Evolutionary conservation across 1,284 basidiomycete genomes (phyloP).

Genomic region (Malassezia yamatoensis): DNA sequence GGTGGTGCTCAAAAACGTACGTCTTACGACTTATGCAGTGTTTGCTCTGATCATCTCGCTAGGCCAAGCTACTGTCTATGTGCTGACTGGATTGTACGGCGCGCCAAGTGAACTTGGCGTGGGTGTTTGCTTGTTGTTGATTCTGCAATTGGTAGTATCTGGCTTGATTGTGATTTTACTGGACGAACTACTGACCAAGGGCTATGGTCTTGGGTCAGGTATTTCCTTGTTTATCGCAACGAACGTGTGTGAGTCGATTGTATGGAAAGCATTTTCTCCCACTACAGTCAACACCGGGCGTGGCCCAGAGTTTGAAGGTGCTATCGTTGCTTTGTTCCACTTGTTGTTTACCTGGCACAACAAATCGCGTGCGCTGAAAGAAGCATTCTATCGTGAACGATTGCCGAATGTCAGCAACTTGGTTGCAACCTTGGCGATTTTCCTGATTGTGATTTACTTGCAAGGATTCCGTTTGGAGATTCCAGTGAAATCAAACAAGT

Average conservation of each 20-base stretch:
- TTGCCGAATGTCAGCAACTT: slow-evolving; percentile 98
- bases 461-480: slow-evolving; percentile 99
- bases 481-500: slow-evolving; percentile 90
- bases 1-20: slow-evolving; percentile 91
- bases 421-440: slow-evolving; percentile 79
- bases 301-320: slow-evolving; percentile 95
- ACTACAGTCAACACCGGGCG: slow-evolving; percentile 96
- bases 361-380: slow-evolving; percentile 89
- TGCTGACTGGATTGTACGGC: slow-evolving; percentile 91
- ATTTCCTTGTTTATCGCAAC: slow-evolving; percentile 98
- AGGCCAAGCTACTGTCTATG: slow-evolving; percentile 93
- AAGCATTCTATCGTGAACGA: slow-evolving; percentile 95
- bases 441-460: slow-evolving; percentile 90
- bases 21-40: slow-evolving; percentile 56
- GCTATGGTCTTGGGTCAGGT: slow-evolving; percentile 94
- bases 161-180: slow-evolving; percentile 94
- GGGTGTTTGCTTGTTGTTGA: slow-evolving; percentile 85
- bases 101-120: slow-evolving; percentile 86
- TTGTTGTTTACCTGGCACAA: slow-evolving; percentile 96
- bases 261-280: slow-evolving; percentile 98
- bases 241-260: slow-evolving; percentile 97
- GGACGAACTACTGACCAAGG: slow-evolving; percentile 96
- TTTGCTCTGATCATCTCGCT: slow-evolving; percentile 93
- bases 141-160: slow-evolving; percentile 87
- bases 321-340: slow-evolving; percentile 91